Percentiles rank a stretch among this genome's conserved stretches.
Evolutionary conservation across 345 rosid genomes (phyloP).

Genomic region (Camelina hispida): DNA sequence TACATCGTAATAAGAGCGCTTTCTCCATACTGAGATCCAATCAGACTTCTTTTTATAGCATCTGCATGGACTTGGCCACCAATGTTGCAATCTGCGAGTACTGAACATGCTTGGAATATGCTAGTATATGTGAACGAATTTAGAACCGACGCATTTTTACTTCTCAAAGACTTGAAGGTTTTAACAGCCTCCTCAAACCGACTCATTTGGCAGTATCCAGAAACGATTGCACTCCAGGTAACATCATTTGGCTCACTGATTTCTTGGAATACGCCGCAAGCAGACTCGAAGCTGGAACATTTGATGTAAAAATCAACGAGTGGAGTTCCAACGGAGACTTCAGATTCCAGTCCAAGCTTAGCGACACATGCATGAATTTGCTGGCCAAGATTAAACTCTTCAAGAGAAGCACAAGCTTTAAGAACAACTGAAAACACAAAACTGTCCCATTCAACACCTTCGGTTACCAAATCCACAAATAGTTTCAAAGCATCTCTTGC

Average conservation of each 20-base stretch:
- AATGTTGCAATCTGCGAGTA: slow-evolving; percentile 59
- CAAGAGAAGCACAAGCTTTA: slow-evolving; percentile 65
- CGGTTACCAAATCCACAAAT: slow-evolving; percentile 53
- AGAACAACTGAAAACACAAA: slow-evolving; percentile 68
- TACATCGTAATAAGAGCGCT: slow-evolving; percentile 76
- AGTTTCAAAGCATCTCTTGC: slow-evolving; percentile 53
- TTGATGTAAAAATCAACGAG: slow-evolving; percentile 71
- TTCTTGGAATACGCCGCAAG: slow-evolving; percentile 55
- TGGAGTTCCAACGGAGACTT: slow-evolving; percentile 79
- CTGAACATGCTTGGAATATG: slow-evolving; percentile 75
- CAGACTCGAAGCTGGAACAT: slow-evolving; percentile 60
- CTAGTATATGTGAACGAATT: slow-evolving; percentile 71
- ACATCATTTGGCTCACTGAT: slow-evolving; percentile 72
- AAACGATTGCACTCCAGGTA: slow-evolving; percentile 70
- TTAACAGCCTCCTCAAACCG: slow-evolving; percentile 58
- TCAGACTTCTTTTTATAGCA: slow-evolving; percentile 64
- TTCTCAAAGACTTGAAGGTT: slow-evolving; percentile 59
- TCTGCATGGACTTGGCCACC: slow-evolving; percentile 83
- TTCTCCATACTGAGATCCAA: slow-evolving; percentile 62
- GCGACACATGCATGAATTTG: slow-evolving; percentile 64
- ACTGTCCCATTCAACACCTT: slow-evolving; percentile 65
- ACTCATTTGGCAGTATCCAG: slow-evolving; percentile 69
- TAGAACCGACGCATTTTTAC: slow-evolving; percentile 40
- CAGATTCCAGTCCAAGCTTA: slow-evolving; percentile 68
- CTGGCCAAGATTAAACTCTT: slow-evolving; percentile 58